Evolutionary conservation across 1,284 basidiomycete genomes (phyloP).

Genomic region (Leccinum discolor): DNA sequence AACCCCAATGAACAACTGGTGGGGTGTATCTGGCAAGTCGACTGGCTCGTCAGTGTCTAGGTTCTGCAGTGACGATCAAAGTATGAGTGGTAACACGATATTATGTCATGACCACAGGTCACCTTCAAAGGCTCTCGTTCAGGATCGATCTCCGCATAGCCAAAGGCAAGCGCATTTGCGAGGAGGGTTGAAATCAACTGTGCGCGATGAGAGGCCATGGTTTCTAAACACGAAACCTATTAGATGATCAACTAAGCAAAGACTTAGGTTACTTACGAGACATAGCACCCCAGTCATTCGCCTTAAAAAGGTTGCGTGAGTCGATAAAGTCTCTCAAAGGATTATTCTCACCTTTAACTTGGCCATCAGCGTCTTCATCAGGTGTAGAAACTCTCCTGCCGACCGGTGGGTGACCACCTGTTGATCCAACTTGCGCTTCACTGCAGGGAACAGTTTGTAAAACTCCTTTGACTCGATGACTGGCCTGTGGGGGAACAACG

Average conservation of each 20-base stretch:
- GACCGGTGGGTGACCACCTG: slow-evolving; percentile 49
- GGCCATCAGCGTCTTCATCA: slow-evolving; percentile 65
- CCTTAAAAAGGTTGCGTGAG: slow-evolving; percentile 31
- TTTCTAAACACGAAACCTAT: slow-evolving; percentile 40
- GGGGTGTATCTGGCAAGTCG: slow-evolving; percentile 34
- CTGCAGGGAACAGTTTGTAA: slow-evolving; percentile 48
- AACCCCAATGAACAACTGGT: slow-evolving; percentile 39
- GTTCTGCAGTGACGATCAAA: slow-evolving; percentile 36
- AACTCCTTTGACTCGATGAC: slow-evolving; percentile 64
- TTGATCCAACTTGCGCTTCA: slow-evolving; percentile 48
- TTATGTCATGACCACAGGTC: fast-evolving
- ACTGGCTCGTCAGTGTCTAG: slow-evolving; percentile 47
- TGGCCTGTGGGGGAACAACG: slow-evolving; percentile 39
- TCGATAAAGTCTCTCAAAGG: not conserved
- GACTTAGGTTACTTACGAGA: slow-evolving; percentile 43
- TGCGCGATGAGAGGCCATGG: slow-evolving; percentile 54
- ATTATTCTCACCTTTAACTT: slow-evolving; percentile 52
- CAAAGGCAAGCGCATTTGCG: slow-evolving; percentile 45
- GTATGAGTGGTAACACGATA: fast-evolving
- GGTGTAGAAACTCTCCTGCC: slow-evolving; percentile 56
- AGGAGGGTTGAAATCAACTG: slow-evolving; percentile 45
- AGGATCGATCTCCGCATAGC: slow-evolving; percentile 45
- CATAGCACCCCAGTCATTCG: slow-evolving; percentile 64
- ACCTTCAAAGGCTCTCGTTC: slow-evolving; percentile 54
- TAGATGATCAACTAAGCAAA: not conserved